Base-by-base conservation (phyloP, 345 rosid genomes). In the Bretschneidera sinensis region DNA sequence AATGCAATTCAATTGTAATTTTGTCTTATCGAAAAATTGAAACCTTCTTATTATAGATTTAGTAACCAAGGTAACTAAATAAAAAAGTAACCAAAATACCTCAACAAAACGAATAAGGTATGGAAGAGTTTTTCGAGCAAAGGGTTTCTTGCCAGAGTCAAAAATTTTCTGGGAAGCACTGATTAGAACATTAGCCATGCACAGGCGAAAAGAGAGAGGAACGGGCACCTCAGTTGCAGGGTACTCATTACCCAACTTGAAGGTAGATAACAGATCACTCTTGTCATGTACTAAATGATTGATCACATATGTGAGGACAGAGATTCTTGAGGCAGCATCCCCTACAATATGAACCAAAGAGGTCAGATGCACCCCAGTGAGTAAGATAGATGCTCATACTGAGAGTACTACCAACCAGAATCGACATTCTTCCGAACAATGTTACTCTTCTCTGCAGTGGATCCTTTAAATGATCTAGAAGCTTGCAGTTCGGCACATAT, bases 101-200 rank as follows among this genome's bases (percentile, higher is more conserved):
- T 89, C 71, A 48, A 77, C 65, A 24, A 86, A 71, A 63, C 21
- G 68, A 63, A 87, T 67, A 52, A 92, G 86, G 70, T 61, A 63
- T 4, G 80, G 88, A 64, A 92, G 69, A 51, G 79, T 62, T 55
- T 55, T 82, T 55, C 67, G 67, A 70, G 96, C 87, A 63, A 89
- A 76, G 33, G 17, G 47, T 59, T 76, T 75, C 81, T 79, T 85
- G 43, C 78, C 76, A 69, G 82, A 54, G 62, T 89, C 83, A 0
- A 79, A 71, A 47, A 85, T 67, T 74, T 92, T 89, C 76, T 92
- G 92, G 75, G 88, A 85, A 57, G 81, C 81, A 74, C 95, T 89
- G 61, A 92, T 85, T 56, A 92, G 87, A 61, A 84, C 88, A 72
- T 92, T 92, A 60, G 92, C 91, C 98, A 87, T 89, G 74, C 98